Evolutionary conservation across 768 basidiomycete species (phyloP), one percentile per base, ranked within the genome.

Genomic region (Dioszegia crocea): DNA sequence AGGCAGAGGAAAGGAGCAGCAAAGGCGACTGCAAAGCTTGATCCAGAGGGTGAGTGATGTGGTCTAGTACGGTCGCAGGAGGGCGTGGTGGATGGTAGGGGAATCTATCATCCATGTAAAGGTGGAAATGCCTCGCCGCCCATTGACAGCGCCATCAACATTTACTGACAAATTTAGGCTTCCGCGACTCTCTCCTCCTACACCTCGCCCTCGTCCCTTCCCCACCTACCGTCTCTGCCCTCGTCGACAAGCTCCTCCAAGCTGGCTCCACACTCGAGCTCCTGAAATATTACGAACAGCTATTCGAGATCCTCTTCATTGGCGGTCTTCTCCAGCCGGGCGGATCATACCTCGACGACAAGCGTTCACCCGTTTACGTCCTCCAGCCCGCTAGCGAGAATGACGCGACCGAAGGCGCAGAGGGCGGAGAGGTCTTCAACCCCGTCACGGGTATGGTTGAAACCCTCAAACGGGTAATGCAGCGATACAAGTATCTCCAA

Each of bases 401-500:
- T 74, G 87, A 86, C 53, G 89, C 56, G 19, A 14, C 50, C 46
- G 47, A 59, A 23, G 66, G 60, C 0, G 62, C 50, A 45, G 47
- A 59, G 27, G 66, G 60, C 1, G 62, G 59, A 17, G 60, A 66
- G 31, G 63, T 47, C 39, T 69, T 63, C 56, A 70, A 71, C 50
- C 68, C 94, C 80, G 80, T 97, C 78, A 93, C 88, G 83, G 88
- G 87, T 75, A 91, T 96, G 70, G 82, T 93, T 57, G 93, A 94
- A 61, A 93, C 96, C 33, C 82, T 97, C 69, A 91, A 91, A 79
- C 93, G 91, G 80, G 87, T 98, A 59, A 91, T 93, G 82, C 84
- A 94, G 79, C 87, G 94, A 80, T 98, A 97, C 83, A 97, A 97
- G 79, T 99, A 98, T 83, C 89, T 99, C 69, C 94, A 97, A 79